Conservation (phyloP, 257 asterid species). For the Apocynum venetum region DNA sequence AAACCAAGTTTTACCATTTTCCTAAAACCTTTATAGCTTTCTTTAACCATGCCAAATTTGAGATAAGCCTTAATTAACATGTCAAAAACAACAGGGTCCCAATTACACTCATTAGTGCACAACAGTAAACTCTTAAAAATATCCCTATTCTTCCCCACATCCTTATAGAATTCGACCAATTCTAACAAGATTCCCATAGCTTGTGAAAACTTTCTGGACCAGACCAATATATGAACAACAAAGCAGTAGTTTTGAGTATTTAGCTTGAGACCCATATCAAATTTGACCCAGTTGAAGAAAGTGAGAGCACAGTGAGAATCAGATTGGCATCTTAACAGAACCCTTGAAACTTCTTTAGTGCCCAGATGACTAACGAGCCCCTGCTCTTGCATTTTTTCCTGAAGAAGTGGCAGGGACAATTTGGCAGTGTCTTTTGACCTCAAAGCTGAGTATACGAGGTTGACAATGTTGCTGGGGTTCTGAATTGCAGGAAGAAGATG, state of each 20-base stretch:
- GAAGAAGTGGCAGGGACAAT: constrained; percentile 30
- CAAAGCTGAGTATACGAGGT: constrained; percentile 49
- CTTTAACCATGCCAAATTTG: constrained; percentile 46
- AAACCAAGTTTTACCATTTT: constrained; percentile 52
- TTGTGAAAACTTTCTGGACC: constrained; percentile 54
- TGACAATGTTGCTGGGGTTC: constrained; percentile 70
- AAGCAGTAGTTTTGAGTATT: constrained; percentile 47
- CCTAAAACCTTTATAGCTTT: constrained; percentile 47
- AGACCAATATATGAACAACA: constrained; percentile 66
- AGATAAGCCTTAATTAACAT: constrained; percentile 85
- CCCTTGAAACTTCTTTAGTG: constrained; percentile 55
- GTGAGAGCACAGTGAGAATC: constrained; percentile 54
- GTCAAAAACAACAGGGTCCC: constrained; percentile 86
- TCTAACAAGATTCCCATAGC: constrained; percentile 62
- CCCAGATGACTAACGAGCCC: constrained; percentile 50
- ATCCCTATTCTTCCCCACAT: constrained; percentile 19
- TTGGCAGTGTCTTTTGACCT: constrained; percentile 35
- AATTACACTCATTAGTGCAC: constrained; percentile 53
- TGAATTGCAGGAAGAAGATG: constrained; percentile 57
- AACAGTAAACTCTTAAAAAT: constrained; percentile 48
- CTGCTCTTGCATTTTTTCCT: constrained; percentile 26
- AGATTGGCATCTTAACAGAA: constrained; percentile 80
- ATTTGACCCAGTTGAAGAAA: constrained; percentile 74
- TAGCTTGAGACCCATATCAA: constrained; percentile 36
- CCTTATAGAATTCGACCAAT: constrained; percentile 38